Base-by-base conservation (phyloP, 495 filamentous ascomycete genomes). In the Penicillium alfredii region DNA sequence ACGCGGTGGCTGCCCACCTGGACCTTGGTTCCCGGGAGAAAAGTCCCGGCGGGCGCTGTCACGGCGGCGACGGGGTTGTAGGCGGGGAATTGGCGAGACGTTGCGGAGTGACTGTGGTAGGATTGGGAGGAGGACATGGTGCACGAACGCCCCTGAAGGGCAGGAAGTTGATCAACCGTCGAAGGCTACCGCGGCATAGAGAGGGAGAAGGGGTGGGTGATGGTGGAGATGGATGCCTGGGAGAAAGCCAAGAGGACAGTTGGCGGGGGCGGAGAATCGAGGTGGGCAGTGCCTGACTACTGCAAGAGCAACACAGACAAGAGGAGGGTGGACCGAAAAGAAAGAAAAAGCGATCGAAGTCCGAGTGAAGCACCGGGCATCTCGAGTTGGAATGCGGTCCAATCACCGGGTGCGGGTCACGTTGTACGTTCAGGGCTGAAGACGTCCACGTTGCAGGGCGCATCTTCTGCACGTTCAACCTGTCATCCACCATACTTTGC, bases 1-100 rank as follows among this genome's bases (percentile, higher is more conserved):
- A 95, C 93, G 42, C 88, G 80, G 60, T 97, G 93, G 42, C 73
- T 76, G 53, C 92, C 92, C 21, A 95, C 87, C 51, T 94, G 88
- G 53, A 98, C 88, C 67, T 95, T 93, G 42, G 92, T 98, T 6
- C 89, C 89, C 10, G 93, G 81, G 22, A 80, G 66, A 56, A 98
- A 96, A 24, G 93, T 97, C 35, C 92, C 92, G 25, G 83, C 76
- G 12, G 90, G 92, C 26, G 79, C 75, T 46, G 61, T 69, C 30
- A 60, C 47, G 35, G 56, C 55, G 30, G 58, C 58, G 33, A 65
- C 52, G 8, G 62, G 63, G 30, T 65, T 68, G 40, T 56, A 66
- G 30, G 55, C 47, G 41, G 60, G 52, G 34, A 60, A 50, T 30
- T 55, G 51, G 30, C 56, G 56, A 33, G 54, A 56, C 19, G 50